Evolutionary conservation across 192 early-diverging fungal species (phyloP).

Genomic region (Backusella luteola): DNA sequence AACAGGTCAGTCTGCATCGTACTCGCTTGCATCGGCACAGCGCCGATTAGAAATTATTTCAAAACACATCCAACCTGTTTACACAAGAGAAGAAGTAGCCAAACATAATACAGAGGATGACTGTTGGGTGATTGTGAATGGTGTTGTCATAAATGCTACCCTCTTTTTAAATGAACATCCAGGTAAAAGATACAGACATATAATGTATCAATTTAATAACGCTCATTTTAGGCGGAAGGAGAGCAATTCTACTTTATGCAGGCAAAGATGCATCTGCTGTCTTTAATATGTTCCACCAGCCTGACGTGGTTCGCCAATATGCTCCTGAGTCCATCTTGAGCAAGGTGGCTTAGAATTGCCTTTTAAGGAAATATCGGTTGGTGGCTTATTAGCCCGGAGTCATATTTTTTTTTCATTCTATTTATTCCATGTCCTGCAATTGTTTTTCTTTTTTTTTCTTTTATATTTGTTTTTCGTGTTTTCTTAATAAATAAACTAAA

Average conservation of each 20-base stretch:
- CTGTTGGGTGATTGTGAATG: slow-evolving; percentile 88
- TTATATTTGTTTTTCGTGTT: slow-evolving; percentile 1
- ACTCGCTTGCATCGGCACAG: not conserved
- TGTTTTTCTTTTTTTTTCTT: not conserved
- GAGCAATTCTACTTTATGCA: slow-evolving; percentile 75
- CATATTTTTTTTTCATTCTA: not conserved
- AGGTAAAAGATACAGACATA: slow-evolving; percentile 27
- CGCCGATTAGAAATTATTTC: not conserved
- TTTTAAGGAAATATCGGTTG: not conserved
- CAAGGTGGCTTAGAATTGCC: not conserved
- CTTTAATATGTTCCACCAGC: slow-evolving; percentile 78
- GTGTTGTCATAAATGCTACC: slow-evolving; percentile 74
- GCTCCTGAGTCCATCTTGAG: slow-evolving; percentile 41
- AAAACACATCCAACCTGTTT: not conserved
- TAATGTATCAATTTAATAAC: not conserved
- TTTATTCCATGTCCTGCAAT: not conserved
- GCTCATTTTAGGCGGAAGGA: slow-evolving; percentile 56
- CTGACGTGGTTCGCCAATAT: slow-evolving; percentile 74
- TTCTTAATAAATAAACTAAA: not conserved
- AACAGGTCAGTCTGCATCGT: not conserved
- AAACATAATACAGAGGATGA: slow-evolving; percentile 81
- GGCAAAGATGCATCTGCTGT: slow-evolving; percentile 78
- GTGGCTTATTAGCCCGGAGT: not conserved
- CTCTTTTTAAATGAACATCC: slow-evolving; percentile 79
- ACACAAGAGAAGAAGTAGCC: slow-evolving; percentile 61